These are phyloP conservation scores for Phymatotrichopsis omnivora DNA, from an alignment of 2,329 filamentous ascomycete genomes.

Conservation along the genomic window DNA sequence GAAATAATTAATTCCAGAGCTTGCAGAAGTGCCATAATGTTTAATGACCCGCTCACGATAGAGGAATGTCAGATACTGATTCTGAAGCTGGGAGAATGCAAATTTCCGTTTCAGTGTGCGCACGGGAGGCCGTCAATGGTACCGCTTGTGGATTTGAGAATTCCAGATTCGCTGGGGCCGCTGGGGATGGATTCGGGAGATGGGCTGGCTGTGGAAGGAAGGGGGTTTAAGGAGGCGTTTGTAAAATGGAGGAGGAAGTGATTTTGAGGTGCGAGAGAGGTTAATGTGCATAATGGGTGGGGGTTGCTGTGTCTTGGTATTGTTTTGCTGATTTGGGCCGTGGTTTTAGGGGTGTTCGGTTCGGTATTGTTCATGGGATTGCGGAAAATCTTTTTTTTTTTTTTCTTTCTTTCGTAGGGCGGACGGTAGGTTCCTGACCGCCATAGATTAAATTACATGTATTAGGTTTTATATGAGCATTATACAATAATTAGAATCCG, in stretches of 20 bases:
- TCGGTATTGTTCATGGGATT: too few species aligned
- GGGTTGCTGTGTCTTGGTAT: too few species aligned
- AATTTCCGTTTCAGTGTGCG: slow-evolving; percentile 73
- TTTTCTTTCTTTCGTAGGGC: too few species aligned
- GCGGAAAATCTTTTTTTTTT: too few species aligned
- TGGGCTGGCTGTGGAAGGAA: neutral
- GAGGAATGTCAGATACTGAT: slow-evolving; percentile 52
- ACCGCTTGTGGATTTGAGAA: slow-evolving; percentile 47
- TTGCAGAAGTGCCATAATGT: slow-evolving; percentile 69
- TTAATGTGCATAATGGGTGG: too few species aligned
- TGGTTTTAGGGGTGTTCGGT: too few species aligned
- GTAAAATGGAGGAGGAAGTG: slow-evolving; percentile 16
- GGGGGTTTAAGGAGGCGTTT: slow-evolving; percentile 14
- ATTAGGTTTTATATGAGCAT: too few species aligned
- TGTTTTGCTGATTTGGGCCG: too few species aligned
- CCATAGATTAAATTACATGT: too few species aligned
- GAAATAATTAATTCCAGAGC: slow-evolving; percentile 67
- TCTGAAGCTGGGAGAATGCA: slow-evolving; percentile 47
- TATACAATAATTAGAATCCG: too few species aligned
- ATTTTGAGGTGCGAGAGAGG: too few species aligned
- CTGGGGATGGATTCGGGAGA: slow-evolving; percentile 2
- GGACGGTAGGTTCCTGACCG: too few species aligned
- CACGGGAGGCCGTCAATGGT: slow-evolving; percentile 63
- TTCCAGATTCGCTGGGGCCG: neutral
- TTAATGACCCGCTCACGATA: slow-evolving; percentile 57